These are phyloP conservation scores for Pleurotus tuber-regium DNA, from an alignment of 768 basidiomycete genomes.

Conservation along the genomic window DNA sequence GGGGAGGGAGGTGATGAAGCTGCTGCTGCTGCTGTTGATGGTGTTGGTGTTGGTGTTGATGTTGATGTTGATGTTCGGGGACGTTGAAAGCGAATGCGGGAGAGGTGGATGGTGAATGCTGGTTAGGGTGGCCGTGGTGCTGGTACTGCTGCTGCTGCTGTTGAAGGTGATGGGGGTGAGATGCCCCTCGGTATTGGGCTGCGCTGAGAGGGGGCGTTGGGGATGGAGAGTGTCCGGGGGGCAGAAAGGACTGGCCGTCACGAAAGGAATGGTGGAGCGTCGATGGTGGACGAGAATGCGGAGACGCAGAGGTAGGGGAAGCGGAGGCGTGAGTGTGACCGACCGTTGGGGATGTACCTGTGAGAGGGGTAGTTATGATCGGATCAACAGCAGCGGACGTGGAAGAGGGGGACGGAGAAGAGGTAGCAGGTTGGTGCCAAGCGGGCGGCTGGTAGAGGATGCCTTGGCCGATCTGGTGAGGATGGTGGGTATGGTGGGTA, in stretches of 20 bases:
- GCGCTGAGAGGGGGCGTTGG: too few species aligned
- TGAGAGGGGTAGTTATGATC: not conserved
- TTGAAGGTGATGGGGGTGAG: too few species aligned
- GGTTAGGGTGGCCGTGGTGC: too few species aligned
- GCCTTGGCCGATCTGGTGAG: conserved; percentile 58
- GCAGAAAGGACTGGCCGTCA: too few species aligned
- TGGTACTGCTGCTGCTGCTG: too few species aligned
- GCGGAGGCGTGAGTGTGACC: not conserved
- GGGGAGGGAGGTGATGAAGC: not conserved
- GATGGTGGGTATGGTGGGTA: conserved; percentile 71
- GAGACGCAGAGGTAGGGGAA: conserved; percentile 12
- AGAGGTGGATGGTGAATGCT: not conserved
- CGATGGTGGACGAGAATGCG: not conserved
- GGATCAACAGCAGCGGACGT: conserved; percentile 37
- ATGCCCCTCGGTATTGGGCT: too few species aligned
- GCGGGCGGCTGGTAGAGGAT: conserved; percentile 30
- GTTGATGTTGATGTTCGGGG: not conserved
- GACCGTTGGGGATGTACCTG: not conserved
- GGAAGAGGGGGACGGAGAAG: conserved; percentile 19
- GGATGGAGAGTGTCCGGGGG: too few species aligned
- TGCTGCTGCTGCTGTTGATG: not conserved
- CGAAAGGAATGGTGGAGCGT: too few species aligned
- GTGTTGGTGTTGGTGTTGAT: not conserved
- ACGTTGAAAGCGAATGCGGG: conserved; percentile 2
- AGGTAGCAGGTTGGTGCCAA: conserved; percentile 37